phyloP scores from a whole-genome alignment of 2,329 filamentous ascomycete species.

The Neonectria faginata region DNA sequence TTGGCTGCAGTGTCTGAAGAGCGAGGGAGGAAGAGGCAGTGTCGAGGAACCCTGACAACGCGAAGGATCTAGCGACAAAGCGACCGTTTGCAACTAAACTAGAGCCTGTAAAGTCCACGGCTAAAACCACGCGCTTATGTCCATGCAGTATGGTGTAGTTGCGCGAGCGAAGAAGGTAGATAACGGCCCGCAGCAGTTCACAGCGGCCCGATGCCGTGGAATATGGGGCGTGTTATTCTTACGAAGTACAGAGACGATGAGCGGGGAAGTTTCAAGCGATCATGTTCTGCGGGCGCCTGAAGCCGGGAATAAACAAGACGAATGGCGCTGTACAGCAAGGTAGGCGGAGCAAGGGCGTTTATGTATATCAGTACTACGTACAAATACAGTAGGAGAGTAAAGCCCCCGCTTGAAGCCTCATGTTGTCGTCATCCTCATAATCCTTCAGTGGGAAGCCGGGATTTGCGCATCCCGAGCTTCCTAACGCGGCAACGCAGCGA shows the following conservation, averaged over 20 bases:
- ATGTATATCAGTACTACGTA: not conserved
- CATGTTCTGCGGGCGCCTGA: constrained; percentile 12
- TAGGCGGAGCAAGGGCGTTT: not conserved
- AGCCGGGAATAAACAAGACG: not conserved
- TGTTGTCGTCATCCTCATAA: constrained; percentile 4
- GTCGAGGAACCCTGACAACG: not conserved
- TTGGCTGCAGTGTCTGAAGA: not conserved
- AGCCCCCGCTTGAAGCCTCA: not conserved
- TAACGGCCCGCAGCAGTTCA: not conserved
- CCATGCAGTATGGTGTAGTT: not conserved
- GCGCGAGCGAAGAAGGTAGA: not conserved
- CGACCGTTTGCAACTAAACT: constrained; percentile 28
- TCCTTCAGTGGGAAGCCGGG: not conserved
- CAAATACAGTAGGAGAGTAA: not conserved
- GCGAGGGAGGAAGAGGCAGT: not conserved
- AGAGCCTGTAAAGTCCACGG: not conserved
- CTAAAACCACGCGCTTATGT: not conserved
- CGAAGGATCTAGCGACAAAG: not conserved
- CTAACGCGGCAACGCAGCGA: constrained; percentile 9
- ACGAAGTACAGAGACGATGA: not conserved
- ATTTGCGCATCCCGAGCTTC: constrained; percentile 2
- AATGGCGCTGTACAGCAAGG: not conserved
- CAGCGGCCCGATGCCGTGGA: not conserved
- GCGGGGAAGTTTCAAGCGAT: constrained; percentile 10
- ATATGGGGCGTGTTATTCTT: not conserved